A percentile compares a stretch with the other conserved stretches of the same genome.
Evolutionary conservation across 352 stramenopile genomes (phyloP).

Genomic region (Achlya hypogyna): DNA sequence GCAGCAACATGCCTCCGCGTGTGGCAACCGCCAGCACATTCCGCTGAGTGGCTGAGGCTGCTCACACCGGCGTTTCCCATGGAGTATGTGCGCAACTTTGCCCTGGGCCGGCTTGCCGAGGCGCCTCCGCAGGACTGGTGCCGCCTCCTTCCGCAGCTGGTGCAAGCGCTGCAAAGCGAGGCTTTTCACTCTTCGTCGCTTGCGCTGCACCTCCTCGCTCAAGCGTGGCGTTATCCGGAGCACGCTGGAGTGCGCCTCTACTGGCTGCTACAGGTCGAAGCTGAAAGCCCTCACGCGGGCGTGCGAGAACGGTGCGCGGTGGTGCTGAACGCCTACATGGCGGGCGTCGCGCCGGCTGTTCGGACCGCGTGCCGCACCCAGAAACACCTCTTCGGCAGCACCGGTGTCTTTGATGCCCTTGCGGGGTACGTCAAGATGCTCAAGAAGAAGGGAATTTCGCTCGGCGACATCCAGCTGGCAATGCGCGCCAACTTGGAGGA

Average conservation of each 20-base stretch:
- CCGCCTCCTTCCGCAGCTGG: slow-evolving; percentile 82
- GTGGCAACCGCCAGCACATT: slow-evolving; percentile 66
- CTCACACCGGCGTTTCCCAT: slow-evolving; percentile 74
- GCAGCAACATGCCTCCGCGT: too few relatives aligned
- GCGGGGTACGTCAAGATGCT: too few relatives aligned
- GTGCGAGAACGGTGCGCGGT: too few relatives aligned
- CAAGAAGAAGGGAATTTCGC: too few relatives aligned
- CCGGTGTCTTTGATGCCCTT: too few relatives aligned
- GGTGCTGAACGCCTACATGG: too few relatives aligned
- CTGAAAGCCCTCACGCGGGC: slow-evolving; percentile 77
- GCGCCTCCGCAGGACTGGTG: slow-evolving; percentile 83
- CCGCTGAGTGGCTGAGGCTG: slow-evolving; percentile 72
- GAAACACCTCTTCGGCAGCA: too few relatives aligned
- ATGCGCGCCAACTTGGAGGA: too few relatives aligned
- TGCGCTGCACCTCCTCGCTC: slow-evolving; percentile 68
- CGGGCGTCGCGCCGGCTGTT: too few relatives aligned
- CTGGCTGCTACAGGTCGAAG: slow-evolving; percentile 85
- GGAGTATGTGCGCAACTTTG: slow-evolving; percentile 62
- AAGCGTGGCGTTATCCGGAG: slow-evolving; percentile 80
- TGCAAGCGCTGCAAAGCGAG: slow-evolving; percentile 85
- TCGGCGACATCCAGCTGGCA: too few relatives aligned
- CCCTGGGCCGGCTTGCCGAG: slow-evolving; percentile 55
- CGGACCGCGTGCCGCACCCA: too few relatives aligned
- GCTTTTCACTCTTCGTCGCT: slow-evolving; percentile 77
- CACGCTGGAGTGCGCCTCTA: slow-evolving; percentile 87